Evolutionary conservation across 2,329 filamentous ascomycete species (phyloP).

Genomic region (Aspergillus vadensis): DNA sequence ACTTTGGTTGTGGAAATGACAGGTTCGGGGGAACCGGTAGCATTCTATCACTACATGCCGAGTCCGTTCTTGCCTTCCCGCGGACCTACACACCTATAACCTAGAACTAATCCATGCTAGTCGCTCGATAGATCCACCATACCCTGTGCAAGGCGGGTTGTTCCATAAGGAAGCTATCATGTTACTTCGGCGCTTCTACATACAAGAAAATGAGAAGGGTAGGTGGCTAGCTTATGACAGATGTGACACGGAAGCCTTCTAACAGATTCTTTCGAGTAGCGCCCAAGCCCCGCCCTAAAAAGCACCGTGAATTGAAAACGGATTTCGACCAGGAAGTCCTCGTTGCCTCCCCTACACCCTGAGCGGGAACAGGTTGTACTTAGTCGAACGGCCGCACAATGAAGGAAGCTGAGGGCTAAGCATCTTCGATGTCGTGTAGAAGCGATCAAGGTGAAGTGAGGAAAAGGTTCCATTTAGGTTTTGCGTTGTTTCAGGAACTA

Average conservation of each 20-base stretch:
- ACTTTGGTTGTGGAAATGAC: conserved; percentile 94
- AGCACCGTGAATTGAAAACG: conserved; percentile 64
- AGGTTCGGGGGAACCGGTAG: conserved; percentile 96
- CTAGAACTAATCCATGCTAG: conserved; percentile 42
- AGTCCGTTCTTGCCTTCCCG: conserved; percentile 46
- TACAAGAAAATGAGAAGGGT: conserved; percentile 96
- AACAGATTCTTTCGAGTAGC: conserved; percentile 43
- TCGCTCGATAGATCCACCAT: conserved; percentile 73
- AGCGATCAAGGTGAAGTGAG: not conserved
- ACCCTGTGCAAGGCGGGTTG: conserved; percentile 81
- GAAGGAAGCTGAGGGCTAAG: not conserved
- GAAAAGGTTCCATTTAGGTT: not conserved
- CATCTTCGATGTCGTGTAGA: not conserved
- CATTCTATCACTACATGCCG: conserved; percentile 82
- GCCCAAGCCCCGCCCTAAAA: conserved; percentile 66
- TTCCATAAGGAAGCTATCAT: conserved; percentile 92
- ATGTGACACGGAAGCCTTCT: not conserved
- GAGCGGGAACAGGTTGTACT: not conserved
- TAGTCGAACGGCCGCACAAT: not conserved
- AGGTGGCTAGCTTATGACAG: conserved; percentile 28
- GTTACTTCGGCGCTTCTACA: conserved; percentile 88
- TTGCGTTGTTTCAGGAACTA: conserved; percentile 15
- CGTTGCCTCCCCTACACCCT: conserved; percentile 5
- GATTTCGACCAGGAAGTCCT: conserved; percentile 46
- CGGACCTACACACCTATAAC: conserved; percentile 2